These are phyloP conservation scores for Anisogramma anomala DNA, from an alignment of 2,329 filamentous ascomycete species.

Conservation along the genomic window DNA sequence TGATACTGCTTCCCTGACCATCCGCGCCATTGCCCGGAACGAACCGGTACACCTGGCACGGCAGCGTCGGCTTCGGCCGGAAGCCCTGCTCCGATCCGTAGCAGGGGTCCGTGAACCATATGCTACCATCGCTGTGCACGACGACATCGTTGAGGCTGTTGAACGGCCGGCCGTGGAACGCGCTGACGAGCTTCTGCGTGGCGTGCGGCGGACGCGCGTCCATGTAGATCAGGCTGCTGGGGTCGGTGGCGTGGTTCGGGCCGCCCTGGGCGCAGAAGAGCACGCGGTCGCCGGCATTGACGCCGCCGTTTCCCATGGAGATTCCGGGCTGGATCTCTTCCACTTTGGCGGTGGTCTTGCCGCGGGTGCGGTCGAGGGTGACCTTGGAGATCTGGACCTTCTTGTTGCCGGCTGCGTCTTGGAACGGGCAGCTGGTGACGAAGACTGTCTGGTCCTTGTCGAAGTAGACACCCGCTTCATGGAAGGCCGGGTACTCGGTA, in stretches of 20 bases:
- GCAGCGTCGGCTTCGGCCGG: slow-evolving; percentile 30
- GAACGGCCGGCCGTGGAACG: slow-evolving; percentile 33
- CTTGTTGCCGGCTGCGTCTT: slow-evolving; percentile 16
- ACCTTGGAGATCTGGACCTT: slow-evolving; percentile 23
- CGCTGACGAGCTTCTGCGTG: slow-evolving; percentile 22
- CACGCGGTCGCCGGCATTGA: slow-evolving; percentile 32
- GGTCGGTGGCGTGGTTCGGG: slow-evolving; percentile 3
- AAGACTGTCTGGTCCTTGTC: slow-evolving; percentile 13
- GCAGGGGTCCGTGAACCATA: slow-evolving; percentile 40
- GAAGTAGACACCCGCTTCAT: slow-evolving; percentile 28
- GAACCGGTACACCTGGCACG: slow-evolving; percentile 37
- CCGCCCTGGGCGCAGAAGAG: slow-evolving; percentile 33
- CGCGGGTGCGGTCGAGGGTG: slow-evolving; percentile 11
- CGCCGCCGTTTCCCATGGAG: slow-evolving; percentile 37
- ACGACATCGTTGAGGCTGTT: slow-evolving; percentile 40
- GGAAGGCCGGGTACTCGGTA: slow-evolving; percentile 33
- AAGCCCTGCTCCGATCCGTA: slow-evolving; percentile 38
- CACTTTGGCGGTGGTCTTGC: slow-evolving; percentile 3
- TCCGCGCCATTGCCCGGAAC: slow-evolving; percentile 16
- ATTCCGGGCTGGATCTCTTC: slow-evolving; percentile 26
- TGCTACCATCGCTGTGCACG: slow-evolving; percentile 28
- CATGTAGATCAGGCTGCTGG: slow-evolving; percentile 25
- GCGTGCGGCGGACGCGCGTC: slow-evolving; percentile 22
- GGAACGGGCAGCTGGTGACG: slow-evolving; percentile 25
- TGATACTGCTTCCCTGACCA: slow-evolving; percentile 23